Percentiles rank a stretch among this genome's conserved stretches.
Evolutionary conservation across 345 rosid genomes (phyloP).

Genomic region (Eucalyptus brandiana): DNA sequence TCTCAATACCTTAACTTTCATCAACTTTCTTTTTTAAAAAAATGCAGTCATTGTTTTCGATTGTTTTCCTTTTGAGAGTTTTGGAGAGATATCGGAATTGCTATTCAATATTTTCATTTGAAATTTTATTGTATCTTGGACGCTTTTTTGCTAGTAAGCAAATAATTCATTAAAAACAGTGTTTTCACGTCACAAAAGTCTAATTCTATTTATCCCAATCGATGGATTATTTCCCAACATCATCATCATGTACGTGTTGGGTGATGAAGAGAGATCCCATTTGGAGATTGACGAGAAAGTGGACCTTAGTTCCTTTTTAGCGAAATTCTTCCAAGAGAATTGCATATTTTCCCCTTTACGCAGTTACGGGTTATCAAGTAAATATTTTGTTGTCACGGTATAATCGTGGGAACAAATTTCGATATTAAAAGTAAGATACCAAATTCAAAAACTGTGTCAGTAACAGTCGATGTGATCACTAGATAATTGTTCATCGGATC

Average conservation of each 20-base stretch:
- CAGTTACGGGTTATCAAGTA: not conserved
- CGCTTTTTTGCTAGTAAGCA: not conserved
- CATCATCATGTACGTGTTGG: too few relatives aligned
- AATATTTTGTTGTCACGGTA: not conserved
- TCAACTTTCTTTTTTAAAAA: too few relatives aligned
- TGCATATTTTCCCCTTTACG: not conserved
- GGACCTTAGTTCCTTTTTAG: not conserved
- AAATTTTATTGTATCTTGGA: not conserved
- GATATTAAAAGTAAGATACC: not conserved
- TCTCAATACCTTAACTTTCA: not conserved
- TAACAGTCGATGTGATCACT: not conserved
- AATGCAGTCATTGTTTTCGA: rapidly evolving
- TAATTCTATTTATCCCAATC: not conserved
- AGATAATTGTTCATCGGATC: not conserved
- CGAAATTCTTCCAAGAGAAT: not conserved
- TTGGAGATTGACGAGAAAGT: not conserved
- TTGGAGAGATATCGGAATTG: rapidly evolving
- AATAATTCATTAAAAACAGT: too few relatives aligned
- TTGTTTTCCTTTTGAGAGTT: rapidly evolving
- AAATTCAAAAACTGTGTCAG: too few relatives aligned
- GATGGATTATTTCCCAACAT: too few relatives aligned
- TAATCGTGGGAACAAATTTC: not conserved
- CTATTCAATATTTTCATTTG: not conserved
- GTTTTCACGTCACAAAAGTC: rapidly evolving
- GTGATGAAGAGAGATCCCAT: too few relatives aligned